Base-by-base conservation (phyloP, 2,329 filamentous ascomycete genomes). In the Rhinocladiella mackenziei region DNA sequence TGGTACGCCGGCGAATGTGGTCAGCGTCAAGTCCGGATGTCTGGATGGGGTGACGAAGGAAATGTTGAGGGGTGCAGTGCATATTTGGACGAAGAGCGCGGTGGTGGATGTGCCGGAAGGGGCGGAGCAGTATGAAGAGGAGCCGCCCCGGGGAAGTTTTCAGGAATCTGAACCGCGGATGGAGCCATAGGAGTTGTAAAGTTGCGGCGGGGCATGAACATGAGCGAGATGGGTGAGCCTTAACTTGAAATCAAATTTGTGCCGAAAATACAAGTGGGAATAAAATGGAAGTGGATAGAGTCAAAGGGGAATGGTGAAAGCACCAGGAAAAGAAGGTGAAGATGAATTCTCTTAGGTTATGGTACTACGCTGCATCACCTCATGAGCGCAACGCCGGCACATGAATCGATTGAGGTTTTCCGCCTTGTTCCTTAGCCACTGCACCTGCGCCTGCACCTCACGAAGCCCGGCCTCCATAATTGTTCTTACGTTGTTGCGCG, bases 41-140 rank as follows among this genome's bases (percentile, higher is more conserved):
- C 69, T 86, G 35, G 73, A 80, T 4, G 79, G 75, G 1, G 65
- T 86, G 18, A 75, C 80, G 57, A 81, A 77, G 75, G 68, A 66
- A 10, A 70, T 67, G 62, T 80, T 80, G 77, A 66, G 62, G 10
- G 66, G 61, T 2, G 80, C 79, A 18, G 75, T 77, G 50, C 81
- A 86, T 65, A 80, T 86, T 55, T 85, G 78, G 76, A 81, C 78
- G 15, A 78, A 78, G 56, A 74, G 71, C 28, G 81, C 81, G 55
- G 81, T 86, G 70, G 71, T 84, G n/a, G 77, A 81, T 32, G 83
- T 86, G 51, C 81, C 82, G 2, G 78, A 82, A 54, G 76, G 78
- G 7, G 74, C 72, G 19, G 77, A 81, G 63, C 63, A 67, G 5
- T 74, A 77, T 60, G 72, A 74, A n/a, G 77, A 77, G 45, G 74